phyloP scores from a whole-genome alignment of 129 eudicot species.

The Mikania micrantha region DNA sequence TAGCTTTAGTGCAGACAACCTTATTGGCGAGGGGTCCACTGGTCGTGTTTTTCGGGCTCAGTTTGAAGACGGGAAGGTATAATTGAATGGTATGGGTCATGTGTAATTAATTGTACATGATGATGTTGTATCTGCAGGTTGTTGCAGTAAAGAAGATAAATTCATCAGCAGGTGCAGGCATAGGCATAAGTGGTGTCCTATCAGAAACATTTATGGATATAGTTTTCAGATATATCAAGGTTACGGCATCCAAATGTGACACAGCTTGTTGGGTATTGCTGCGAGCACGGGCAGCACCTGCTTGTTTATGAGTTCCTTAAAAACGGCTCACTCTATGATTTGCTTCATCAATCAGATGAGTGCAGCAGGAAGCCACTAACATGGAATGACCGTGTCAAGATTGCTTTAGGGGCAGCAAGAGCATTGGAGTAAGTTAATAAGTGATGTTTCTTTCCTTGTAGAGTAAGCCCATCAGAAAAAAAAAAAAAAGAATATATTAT shows the following conservation, averaged over 20 bases:
- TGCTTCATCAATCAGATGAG: constrained; percentile 84
- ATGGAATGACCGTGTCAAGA: constrained; percentile 95
- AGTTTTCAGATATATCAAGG: constrained; percentile 69
- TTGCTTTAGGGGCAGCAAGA: constrained; percentile 96
- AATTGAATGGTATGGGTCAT: no score
- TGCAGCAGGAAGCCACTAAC: constrained; percentile 83
- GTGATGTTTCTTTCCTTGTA: no score
- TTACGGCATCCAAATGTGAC: constrained; percentile 84
- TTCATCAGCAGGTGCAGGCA: no score
- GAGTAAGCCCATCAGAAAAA: not conserved
- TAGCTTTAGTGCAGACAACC: constrained; percentile 77
- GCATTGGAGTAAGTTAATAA: constrained; percentile 72
- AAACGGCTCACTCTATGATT: constrained; percentile 83
- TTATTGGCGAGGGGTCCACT: constrained; percentile 85
- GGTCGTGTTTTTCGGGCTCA: constrained; percentile 93
- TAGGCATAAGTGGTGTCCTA: no score
- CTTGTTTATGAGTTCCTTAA: constrained; percentile 78
- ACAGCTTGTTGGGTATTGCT: constrained; percentile 86
- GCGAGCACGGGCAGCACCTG: constrained; percentile 89
- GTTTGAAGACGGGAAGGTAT: constrained; percentile 83
- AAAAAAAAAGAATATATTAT: no score
- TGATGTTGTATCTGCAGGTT: constrained; percentile 60
- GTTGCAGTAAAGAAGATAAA: constrained; percentile 92
- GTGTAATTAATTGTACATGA: no score
- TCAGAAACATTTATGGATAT: constrained; percentile 66